These are phyloP conservation scores for Craterostigma plantagineum DNA, from an alignment of 257 asterid genomes.

Conservation along the genomic window DNA sequence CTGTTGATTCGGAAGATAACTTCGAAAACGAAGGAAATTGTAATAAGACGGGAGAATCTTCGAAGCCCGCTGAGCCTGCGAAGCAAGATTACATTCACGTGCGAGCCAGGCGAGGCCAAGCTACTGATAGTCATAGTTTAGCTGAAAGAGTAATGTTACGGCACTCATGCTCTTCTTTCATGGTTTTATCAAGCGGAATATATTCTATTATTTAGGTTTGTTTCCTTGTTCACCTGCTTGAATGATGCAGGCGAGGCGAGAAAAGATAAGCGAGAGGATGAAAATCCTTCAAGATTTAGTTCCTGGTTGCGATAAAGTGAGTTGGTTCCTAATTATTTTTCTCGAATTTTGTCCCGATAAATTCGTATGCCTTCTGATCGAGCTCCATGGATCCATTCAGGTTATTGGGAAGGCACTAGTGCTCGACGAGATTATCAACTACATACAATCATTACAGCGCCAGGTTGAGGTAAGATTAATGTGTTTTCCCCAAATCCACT, in stretches of 20 bases:
- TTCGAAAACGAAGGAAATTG: neutral
- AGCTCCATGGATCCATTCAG: conserved; percentile 12
- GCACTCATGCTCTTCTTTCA: neutral
- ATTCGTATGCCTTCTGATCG: neutral
- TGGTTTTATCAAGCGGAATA: neutral
- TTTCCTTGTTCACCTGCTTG: neutral
- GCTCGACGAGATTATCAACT: conserved; percentile 70
- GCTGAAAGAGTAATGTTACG: conserved; percentile 40
- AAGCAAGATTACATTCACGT: conserved; percentile 57
- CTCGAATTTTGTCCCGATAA: neutral
- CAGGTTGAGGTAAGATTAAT: conserved; percentile 49
- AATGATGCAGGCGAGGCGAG: neutral
- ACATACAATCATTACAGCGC: conserved; percentile 53
- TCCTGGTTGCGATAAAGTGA: conserved; percentile 1
- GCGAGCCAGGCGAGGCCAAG: conserved; percentile 70
- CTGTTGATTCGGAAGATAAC: too few relatives aligned
- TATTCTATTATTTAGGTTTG: neutral
- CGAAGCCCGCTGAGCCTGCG: conserved; percentile 18
- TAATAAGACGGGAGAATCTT: too few relatives aligned
- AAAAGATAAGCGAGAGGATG: conserved; percentile 1
- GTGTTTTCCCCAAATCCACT: too few relatives aligned
- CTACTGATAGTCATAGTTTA: conserved; percentile 62
- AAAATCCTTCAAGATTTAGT: conserved; percentile 1
- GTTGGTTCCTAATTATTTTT: neutral
- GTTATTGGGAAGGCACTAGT: conserved; percentile 61